Conservation (phyloP, 1,139 yeast species). For the Suhomyces bribrorum region DNA sequence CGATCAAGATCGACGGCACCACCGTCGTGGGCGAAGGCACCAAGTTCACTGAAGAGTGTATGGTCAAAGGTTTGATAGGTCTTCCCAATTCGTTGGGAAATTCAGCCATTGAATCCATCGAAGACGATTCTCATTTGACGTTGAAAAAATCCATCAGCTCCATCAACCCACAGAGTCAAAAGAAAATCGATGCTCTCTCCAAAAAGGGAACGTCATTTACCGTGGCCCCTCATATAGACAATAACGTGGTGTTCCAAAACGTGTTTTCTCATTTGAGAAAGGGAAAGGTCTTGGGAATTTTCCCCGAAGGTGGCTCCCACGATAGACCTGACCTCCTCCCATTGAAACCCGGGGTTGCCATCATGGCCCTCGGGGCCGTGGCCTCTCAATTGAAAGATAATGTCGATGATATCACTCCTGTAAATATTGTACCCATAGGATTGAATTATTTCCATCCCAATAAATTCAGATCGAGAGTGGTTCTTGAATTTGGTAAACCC, state of each 20-base stretch:
- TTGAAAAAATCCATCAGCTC: constrained; percentile 51
- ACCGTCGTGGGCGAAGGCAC: constrained; percentile 54
- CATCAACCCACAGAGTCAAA: constrained; percentile 20
- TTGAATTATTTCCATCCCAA: constrained; percentile 97
- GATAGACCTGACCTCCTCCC: constrained; percentile 91
- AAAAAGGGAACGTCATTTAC: constrained; percentile 52
- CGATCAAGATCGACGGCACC: constrained; percentile 41
- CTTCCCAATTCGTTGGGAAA: constrained; percentile 61
- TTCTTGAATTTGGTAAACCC: constrained; percentile 91
- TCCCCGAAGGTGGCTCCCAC: constrained; percentile 88
- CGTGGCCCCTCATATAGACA: constrained; percentile 65
- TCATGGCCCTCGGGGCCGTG: constrained; percentile 94
- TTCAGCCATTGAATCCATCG: constrained; percentile 52
- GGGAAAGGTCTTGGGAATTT: constrained; percentile 64
- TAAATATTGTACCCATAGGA: constrained; percentile 92
- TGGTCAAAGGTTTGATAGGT: constrained; percentile 59
- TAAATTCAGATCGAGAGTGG: constrained; percentile 91
- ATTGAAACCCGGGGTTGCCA: constrained; percentile 94
- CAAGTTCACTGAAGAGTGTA: constrained; percentile 45
- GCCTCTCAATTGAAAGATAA: constrained; percentile 19
- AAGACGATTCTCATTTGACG: constrained; percentile 53
- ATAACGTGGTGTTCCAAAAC: constrained; percentile 56
- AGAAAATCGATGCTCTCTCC: constrained; percentile 39
- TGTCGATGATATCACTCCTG: constrained; percentile 25
- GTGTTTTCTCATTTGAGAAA: constrained; percentile 63